Evolutionary conservation across 2,329 filamentous ascomycete species (phyloP).

Genomic region (Fusarium odoratissimum): DNA sequence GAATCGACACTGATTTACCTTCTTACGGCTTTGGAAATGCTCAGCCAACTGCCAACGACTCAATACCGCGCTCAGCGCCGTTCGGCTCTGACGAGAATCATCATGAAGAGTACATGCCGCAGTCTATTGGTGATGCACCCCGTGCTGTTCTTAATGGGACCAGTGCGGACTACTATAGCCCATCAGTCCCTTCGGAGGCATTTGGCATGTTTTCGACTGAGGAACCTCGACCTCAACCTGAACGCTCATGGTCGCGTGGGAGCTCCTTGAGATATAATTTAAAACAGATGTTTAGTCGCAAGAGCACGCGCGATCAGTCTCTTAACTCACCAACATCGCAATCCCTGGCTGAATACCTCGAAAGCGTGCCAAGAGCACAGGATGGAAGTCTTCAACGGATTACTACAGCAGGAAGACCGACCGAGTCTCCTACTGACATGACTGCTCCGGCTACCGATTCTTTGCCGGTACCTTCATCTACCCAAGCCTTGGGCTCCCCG

Average conservation of each 20-base stretch:
- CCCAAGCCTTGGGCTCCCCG: constrained; percentile 39
- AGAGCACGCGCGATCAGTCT: constrained; percentile 48
- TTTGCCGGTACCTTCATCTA: constrained; percentile 23
- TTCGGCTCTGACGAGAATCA: constrained; percentile 40
- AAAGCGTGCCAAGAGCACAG: constrained; percentile 20
- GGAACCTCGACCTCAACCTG: constrained; percentile 39
- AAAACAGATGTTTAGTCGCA: constrained; percentile 52
- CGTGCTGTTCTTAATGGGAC: constrained; percentile 50
- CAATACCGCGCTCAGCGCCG: constrained; percentile 35
- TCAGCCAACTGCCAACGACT: constrained; percentile 24
- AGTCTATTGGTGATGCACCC: constrained; percentile 44
- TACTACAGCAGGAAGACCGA: constrained; percentile 39
- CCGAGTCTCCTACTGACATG: constrained; percentile 50
- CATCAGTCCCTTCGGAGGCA: constrained; percentile 54
- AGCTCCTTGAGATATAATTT: constrained; percentile 53
- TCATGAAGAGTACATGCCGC: constrained; percentile 45
- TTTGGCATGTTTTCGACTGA: constrained; percentile 53
- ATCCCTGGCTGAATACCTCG: constrained; percentile 29
- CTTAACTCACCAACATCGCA: constrained; percentile 44
- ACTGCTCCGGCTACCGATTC: constrained; percentile 30
- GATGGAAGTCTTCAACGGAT: constrained; percentile 40
- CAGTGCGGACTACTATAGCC: constrained; percentile 57
- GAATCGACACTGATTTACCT: constrained; percentile 33
- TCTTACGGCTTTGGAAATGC: constrained; percentile 6
- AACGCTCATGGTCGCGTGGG: constrained; percentile 47